Percentiles rank a stretch among this genome's conserved stretches.
These are phyloP conservation scores for Lasiosphaeriaceae sp. DNA, from an alignment of 495 filamentous ascomycete species.

Conservation along the genomic window DNA sequence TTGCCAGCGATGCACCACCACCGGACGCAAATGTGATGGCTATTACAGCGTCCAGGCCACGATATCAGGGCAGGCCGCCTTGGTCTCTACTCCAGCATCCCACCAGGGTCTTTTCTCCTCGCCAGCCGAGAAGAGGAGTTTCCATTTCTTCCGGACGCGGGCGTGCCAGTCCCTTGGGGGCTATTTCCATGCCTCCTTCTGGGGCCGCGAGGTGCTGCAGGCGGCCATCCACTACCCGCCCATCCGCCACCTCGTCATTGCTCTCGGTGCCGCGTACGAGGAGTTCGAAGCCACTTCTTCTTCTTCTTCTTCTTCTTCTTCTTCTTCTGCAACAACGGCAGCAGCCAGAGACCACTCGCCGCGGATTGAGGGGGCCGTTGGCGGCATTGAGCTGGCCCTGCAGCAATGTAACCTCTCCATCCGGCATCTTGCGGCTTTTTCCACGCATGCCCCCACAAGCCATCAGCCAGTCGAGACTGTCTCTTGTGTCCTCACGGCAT, in stretches of 20 bases:
- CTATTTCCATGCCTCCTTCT: slow-evolving; percentile 15
- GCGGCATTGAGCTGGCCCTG: slow-evolving; percentile 10
- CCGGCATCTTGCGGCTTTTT: neutral
- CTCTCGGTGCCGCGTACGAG: slow-evolving; percentile 21
- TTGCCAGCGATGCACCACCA: slow-evolving; percentile 44
- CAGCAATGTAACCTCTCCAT: slow-evolving; percentile 19
- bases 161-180: slow-evolving; percentile 14
- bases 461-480: slow-evolving; percentile 6
- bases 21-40: slow-evolving; percentile 46
- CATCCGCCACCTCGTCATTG: slow-evolving; percentile 19
- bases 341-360: too few species aligned
- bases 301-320: too few species aligned
- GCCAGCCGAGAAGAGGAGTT: slow-evolving; percentile 14
- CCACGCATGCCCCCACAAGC: neutral
- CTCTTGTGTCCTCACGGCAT: slow-evolving; percentile 14
- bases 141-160: slow-evolving; percentile 15
- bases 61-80: neutral
- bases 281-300: neutral
- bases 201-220: slow-evolving; percentile 20
- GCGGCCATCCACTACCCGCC: slow-evolving; percentile 18
- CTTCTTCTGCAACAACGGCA: too few species aligned
- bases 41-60: slow-evolving; percentile 11
- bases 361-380: neutral
- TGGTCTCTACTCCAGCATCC: neutral
- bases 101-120: slow-evolving; percentile 13